Conservation (phyloP, 208 protist genomes). For the Herpetomonas tarakana region DNA sequence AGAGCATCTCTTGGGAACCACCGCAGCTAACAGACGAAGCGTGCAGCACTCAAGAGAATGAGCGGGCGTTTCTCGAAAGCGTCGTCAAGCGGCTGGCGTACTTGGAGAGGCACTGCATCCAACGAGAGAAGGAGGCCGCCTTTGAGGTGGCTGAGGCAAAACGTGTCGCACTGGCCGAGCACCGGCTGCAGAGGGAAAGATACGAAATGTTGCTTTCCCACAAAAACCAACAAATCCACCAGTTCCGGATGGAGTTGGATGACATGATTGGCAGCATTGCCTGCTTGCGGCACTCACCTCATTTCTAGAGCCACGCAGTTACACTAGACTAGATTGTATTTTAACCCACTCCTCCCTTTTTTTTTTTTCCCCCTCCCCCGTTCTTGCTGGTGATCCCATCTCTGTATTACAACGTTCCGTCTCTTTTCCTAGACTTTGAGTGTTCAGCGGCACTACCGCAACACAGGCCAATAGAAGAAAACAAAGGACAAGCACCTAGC, state of each 20-base stretch:
- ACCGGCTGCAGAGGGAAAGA: slow-evolving; percentile 48
- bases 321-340: slow-evolving; percentile 1
- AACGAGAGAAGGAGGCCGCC: slow-evolving; percentile 56
- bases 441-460: no score
- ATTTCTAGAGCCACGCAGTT: slow-evolving; percentile 11
- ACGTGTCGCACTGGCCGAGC: slow-evolving; percentile 67
- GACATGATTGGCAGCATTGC: slow-evolving; percentile 44
- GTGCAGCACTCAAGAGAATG: slow-evolving; percentile 17
- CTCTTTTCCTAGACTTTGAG: not conserved
- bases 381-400: not conserved
- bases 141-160: slow-evolving; percentile 54
- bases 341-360: not conserved
- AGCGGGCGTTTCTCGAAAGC: slow-evolving; percentile 45
- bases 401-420: not conserved
- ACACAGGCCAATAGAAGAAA: no score
- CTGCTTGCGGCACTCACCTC: slow-evolving; percentile 1
- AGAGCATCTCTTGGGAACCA: not conserved
- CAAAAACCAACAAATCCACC: slow-evolving; percentile 84
- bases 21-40: not conserved
- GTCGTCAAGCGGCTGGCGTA: slow-evolving; percentile 59
- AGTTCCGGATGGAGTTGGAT: slow-evolving; percentile 70
- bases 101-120: slow-evolving; percentile 51
- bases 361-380: not conserved
- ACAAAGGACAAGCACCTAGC: no score
- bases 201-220: slow-evolving; percentile 58